These are phyloP conservation scores for Fusarium xylarioides DNA, from an alignment of 2,329 filamentous ascomycete genomes.

Conservation along the genomic window DNA sequence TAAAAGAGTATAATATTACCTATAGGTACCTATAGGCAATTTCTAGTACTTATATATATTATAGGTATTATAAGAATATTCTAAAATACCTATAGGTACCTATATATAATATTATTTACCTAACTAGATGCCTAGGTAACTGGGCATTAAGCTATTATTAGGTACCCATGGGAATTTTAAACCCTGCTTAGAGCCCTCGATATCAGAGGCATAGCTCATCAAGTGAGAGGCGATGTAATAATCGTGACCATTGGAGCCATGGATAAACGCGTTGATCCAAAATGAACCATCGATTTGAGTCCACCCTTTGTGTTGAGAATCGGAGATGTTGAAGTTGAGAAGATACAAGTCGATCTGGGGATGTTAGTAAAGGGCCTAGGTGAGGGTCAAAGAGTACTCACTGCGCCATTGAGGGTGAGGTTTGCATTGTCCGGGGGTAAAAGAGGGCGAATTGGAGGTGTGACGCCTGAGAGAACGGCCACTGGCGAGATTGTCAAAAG, in stretches of 20 bases:
- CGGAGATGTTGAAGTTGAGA: not conserved
- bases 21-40: no score
- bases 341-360: not conserved
- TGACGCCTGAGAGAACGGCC: accelerated
- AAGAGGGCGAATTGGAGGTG: not conserved
- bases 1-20: no score
- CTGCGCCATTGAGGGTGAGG: not conserved
- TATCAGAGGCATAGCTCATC: not conserved
- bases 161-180: no score
- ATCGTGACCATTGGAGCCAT: not conserved
- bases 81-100: no score
- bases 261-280: not conserved
- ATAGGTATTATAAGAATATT: no score
- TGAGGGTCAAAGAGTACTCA: accelerated
- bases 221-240: not conserved
- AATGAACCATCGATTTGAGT: not conserved
- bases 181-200: not conserved
- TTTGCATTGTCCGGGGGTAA: not conserved
- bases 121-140: no score
- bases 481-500: not conserved
- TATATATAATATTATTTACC: no score
- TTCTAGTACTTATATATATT: no score
- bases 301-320: not conserved
- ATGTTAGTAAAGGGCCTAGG: not conserved
- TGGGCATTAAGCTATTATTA: no score